Evolutionary conservation across 2,329 filamentous ascomycete species (phyloP).

Genomic region (Anthostomella pinea): DNA sequence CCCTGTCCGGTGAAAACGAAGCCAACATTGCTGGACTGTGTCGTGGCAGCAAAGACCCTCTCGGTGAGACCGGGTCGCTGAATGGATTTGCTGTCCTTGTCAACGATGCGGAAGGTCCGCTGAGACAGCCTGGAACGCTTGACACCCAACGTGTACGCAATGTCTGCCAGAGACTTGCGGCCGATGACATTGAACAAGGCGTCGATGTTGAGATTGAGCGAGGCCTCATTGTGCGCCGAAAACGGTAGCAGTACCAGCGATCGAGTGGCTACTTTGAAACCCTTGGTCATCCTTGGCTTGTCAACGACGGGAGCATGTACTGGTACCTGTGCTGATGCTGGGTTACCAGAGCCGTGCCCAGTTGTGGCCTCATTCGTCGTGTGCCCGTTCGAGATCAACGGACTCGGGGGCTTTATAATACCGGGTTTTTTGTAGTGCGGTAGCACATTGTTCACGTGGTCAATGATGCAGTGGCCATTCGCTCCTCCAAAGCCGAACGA

Average conservation of each 20-base stretch:
- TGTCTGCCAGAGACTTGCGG: conserved; percentile 5
- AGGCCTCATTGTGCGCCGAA: conserved; percentile 19
- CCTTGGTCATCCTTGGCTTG: neutral
- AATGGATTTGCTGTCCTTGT: too few species aligned
- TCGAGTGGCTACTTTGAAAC: conserved; percentile 12
- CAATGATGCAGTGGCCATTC: conserved; percentile 30
- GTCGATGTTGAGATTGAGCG: conserved; percentile 16
- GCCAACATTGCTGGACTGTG: neutral
- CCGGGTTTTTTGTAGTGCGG: conserved; percentile 14
- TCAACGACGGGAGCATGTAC: neutral
- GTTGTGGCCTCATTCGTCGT: too few species aligned
- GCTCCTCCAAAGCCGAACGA: conserved; percentile 31
- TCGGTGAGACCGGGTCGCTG: too few species aligned
- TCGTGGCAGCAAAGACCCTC: neutral
- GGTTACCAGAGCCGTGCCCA: too few species aligned
- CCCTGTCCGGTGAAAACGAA: conserved; percentile 29
- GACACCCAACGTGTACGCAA: conserved; percentile 15
- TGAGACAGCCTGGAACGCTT: conserved; percentile 7
- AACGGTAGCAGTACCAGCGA: conserved; percentile 21
- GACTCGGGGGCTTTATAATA: too few species aligned
- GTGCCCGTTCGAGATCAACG: too few species aligned
- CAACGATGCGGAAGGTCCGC: conserved; percentile 11
- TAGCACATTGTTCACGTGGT: conserved; percentile 18
- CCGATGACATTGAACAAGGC: conserved; percentile 4
- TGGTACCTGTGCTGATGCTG: too few species aligned